Evolutionary conservation across 805 yeast species (phyloP).

Genomic region (Kluyveromyces starmeri): DNA sequence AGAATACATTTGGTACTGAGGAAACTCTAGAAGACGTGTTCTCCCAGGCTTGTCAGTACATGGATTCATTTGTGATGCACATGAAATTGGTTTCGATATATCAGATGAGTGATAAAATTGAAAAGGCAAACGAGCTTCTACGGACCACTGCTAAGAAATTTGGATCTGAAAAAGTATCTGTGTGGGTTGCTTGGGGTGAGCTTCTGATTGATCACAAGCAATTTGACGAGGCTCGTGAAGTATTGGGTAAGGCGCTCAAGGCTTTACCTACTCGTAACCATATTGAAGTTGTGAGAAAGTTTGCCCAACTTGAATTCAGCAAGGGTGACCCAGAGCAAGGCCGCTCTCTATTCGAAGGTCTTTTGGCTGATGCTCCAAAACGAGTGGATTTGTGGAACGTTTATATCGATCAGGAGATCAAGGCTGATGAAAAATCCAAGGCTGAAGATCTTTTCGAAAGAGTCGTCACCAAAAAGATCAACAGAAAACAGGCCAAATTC

Average conservation of each 20-base stretch:
- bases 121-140: conserved; percentile 62
- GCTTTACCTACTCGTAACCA: conserved; percentile 64
- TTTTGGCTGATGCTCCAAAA: conserved; percentile 81
- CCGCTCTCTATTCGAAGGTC: conserved; percentile 88
- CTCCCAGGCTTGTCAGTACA: conserved; percentile 77
- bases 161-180: conserved; percentile 53
- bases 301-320: conserved; percentile 78
- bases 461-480: conserved; percentile 53
- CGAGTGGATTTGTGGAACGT: conserved; percentile 93
- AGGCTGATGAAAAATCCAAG: conserved; percentile 52
- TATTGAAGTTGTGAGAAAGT: conserved; percentile 74
- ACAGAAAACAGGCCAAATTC: conserved; percentile 86
- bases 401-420: conserved; percentile 87
- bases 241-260: conserved; percentile 68
- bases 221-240: conserved; percentile 54
- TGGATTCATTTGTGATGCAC: conserved; percentile 82
- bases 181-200: conserved; percentile 80
- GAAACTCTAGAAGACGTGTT: conserved; percentile 75
- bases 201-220: conserved; percentile 54
- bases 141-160: conserved; percentile 68
- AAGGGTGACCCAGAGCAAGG: conserved; percentile 93
- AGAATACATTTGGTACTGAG: conserved; percentile 82
- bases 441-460: conserved; percentile 80
- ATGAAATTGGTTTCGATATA: conserved; percentile 70
- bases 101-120: conserved; percentile 60